These are phyloP conservation scores for Mycena indigotica DNA, from an alignment of 768 basidiomycete genomes.

Conservation along the genomic window DNA sequence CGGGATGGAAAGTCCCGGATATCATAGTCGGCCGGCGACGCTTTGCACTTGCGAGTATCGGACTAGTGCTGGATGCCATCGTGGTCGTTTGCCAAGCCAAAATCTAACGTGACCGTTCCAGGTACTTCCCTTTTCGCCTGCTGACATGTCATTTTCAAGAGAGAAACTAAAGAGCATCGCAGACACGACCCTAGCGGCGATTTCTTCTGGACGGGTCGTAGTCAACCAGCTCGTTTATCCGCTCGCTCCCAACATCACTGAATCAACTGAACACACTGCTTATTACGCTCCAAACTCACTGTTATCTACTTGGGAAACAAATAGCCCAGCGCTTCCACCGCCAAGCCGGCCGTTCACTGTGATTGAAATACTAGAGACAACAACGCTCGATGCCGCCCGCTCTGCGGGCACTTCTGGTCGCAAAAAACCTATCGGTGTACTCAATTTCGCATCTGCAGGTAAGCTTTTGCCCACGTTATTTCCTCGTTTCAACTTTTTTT, in stretches of 20 bases:
- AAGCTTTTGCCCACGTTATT: background rate
- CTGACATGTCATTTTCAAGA: background rate
- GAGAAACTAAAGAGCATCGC: conserved; percentile 7
- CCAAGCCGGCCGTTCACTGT: conserved; percentile 26
- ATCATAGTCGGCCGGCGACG: background rate
- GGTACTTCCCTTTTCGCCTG: no score
- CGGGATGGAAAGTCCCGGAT: background rate
- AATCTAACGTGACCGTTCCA: no score
- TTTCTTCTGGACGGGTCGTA: conserved; percentile 7
- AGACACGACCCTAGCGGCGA: conserved; percentile 4
- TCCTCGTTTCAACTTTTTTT: background rate
- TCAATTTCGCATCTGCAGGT: conserved; percentile 51
- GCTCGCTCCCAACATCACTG: conserved; percentile 27
- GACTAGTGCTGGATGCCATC: background rate
- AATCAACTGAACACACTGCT: conserved; percentile 44
- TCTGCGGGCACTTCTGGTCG: conserved; percentile 19
- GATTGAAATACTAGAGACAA: conserved; percentile 58
- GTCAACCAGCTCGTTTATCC: conserved; percentile 34
- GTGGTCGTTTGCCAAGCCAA: background rate
- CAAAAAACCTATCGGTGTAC: conserved; percentile 52
- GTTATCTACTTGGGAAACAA: conserved; percentile 48
- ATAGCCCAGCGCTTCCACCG: conserved; percentile 4
- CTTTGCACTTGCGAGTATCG: background rate
- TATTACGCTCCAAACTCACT: conserved; percentile 55
- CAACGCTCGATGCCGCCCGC: conserved; percentile 66